Evolutionary conservation across 2,329 filamentous ascomycete genomes (phyloP), one percentile per base, ranked within the genome.

Genomic region (Aureobasidium leucospermi): DNA sequence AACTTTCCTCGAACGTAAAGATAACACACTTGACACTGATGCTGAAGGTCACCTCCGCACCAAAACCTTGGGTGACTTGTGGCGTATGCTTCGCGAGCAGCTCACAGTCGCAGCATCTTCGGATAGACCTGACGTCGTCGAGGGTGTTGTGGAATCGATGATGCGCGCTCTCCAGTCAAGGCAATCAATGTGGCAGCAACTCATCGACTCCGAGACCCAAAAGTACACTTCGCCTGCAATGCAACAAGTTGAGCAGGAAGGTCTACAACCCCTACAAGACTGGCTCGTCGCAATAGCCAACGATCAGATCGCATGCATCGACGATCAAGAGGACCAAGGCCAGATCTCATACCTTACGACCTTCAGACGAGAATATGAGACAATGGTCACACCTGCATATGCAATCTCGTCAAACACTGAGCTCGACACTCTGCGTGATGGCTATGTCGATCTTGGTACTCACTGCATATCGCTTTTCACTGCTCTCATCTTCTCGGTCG

Each of bases 241-340:
- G 47, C 58, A 43, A 32, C 58, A 52, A 4, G 49, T 45, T 13
- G 86, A 88, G 68, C 64, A 71, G 16, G 90, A 96, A 71, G 84
- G 88, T 3, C 78, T 96, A 31, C 89, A 96, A 71, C 73, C 80
- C 19, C 72, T 86, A 45, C 83, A 86, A 69, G 94, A 99, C 76
- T 99, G 93, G 91, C 86, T 99, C 59, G 86, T 99, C 57, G 92
- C 94, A 47, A 90, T 95, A 60, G 94, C 95, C 66, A 99, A 99
- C 76, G 94, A 99, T 75, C 94, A 99, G 73, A 97, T 99, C 71
- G 92, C 92, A 60, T 96, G 91, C 74, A 96, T 99, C 68, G 94
- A 97, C 72, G 95, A 97, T 58, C 71, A 72, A 39, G 76, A 81
- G 69, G 88, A 88, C 65, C 87, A 90, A 62, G 84, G 83, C 61